Evolutionary conservation across 164 flowering plant species (phyloP).

Genomic region (Magnolia officinalis): DNA sequence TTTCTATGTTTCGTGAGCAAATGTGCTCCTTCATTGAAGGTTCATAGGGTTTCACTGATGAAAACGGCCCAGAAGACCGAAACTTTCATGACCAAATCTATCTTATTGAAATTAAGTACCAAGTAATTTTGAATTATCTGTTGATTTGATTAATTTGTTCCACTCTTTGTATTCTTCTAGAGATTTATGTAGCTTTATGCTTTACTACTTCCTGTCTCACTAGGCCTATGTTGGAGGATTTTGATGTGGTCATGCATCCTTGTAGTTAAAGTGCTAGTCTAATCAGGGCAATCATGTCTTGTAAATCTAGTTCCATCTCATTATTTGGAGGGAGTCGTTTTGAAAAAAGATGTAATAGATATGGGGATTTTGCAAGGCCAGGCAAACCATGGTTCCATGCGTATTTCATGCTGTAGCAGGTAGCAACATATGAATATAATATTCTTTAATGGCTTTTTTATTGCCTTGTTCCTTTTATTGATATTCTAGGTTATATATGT

Average conservation of each 20-base stretch:
- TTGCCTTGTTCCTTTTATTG: too few relatives aligned
- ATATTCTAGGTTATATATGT: too few relatives aligned
- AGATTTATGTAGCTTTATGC: neutral
- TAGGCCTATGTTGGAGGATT: neutral
- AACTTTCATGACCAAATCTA: constrained; percentile 61
- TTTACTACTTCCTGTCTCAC: neutral
- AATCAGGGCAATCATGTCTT: neutral
- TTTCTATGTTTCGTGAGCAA: constrained; percentile 59
- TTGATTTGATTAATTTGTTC: neutral
- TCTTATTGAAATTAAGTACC: constrained; percentile 46
- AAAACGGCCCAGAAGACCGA: constrained; percentile 45
- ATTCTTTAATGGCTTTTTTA: too few relatives aligned
- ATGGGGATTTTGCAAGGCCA: neutral
- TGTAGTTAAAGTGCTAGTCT: neutral
- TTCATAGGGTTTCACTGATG: constrained; percentile 41
- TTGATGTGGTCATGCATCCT: neutral
- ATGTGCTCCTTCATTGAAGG: constrained; percentile 36
- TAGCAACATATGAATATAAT: too few relatives aligned
- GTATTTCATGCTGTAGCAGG: neutral
- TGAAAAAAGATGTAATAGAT: neutral
- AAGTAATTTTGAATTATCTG: constrained; percentile 20
- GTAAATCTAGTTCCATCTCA: neutral
- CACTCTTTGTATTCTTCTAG: neutral
- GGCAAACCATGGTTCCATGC: neutral
- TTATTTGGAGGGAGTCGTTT: neutral